phyloP scores from a whole-genome alignment of 2,329 filamentous ascomycete species.

The Cercospora sojina region DNA sequence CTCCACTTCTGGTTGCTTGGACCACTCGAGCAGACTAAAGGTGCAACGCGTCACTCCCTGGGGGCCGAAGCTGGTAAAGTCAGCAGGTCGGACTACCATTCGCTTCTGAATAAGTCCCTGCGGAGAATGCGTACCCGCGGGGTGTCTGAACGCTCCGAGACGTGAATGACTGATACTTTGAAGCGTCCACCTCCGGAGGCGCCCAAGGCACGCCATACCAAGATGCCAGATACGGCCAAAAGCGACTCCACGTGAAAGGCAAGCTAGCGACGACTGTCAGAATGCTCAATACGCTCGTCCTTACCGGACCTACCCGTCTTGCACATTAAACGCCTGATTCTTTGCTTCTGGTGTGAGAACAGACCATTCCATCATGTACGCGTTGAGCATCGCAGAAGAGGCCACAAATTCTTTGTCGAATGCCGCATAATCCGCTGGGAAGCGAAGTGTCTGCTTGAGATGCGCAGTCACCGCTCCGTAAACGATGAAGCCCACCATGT shows the following conservation, averaged over 20 bases:
- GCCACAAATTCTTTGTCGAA: constrained; percentile 48
- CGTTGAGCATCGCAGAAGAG: constrained; percentile 48
- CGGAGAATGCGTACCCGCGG: constrained; percentile 15
- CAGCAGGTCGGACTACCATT: not conserved
- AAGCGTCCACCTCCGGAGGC: constrained; percentile 21
- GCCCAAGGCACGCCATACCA: constrained; percentile 41
- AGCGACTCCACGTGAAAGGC: constrained; percentile 48
- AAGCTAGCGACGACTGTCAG: constrained; percentile 10
- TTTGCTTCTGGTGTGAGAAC: constrained; percentile 40
- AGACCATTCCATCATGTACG: constrained; percentile 51
- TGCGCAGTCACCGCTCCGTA: constrained; percentile 49
- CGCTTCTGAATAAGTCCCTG: not conserved
- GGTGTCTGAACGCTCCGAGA: constrained; percentile 22
- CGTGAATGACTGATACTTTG: constrained; percentile 16
- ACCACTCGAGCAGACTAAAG: constrained; percentile 43
- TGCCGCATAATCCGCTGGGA: constrained; percentile 44
- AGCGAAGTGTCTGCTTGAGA: constrained; percentile 43
- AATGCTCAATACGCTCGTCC: not conserved
- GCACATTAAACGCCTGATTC: constrained; percentile 51
- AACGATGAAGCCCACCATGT: constrained; percentile 47
- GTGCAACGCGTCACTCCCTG: constrained; percentile 15
- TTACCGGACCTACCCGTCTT: constrained; percentile 39
- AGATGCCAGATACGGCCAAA: constrained; percentile 48
- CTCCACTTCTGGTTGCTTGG: constrained; percentile 44
- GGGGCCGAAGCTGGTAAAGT: constrained; percentile 22